Evolutionary conservation across 2,329 filamentous ascomycete species (phyloP).

Genomic region (Bipolaris sorokiniana): DNA sequence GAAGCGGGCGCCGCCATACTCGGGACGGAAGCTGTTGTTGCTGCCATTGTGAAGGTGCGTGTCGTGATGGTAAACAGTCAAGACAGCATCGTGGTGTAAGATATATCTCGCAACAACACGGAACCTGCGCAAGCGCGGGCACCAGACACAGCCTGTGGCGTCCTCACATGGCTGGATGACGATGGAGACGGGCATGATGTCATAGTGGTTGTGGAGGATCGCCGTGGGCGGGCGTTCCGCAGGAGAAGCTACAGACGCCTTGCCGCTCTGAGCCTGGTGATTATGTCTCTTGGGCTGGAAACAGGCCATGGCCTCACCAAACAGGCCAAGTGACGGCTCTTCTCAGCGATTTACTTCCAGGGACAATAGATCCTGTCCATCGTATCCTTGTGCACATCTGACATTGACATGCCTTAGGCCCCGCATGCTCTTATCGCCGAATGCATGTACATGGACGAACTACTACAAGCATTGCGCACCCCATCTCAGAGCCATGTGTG

Average conservation of each 20-base stretch:
- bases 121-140: not conserved
- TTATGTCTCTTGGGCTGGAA: slow-evolving; percentile 14
- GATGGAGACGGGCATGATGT: slow-evolving; percentile 39
- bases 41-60: slow-evolving; percentile 31
- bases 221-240: slow-evolving; percentile 16
- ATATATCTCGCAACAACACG: too few relatives aligned
- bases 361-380: not conserved
- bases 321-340: slow-evolving; percentile 3
- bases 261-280: slow-evolving; percentile 15
- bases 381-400: slow-evolving; percentile 12
- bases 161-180: slow-evolving; percentile 32
- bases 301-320: slow-evolving; percentile 6
- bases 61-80: not conserved
- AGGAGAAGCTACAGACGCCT: slow-evolving; percentile 5
- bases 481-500: not conserved
- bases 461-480: not conserved
- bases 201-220: slow-evolving; percentile 30
- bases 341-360: slow-evolving; percentile 1
- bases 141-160: slow-evolving; percentile 6
- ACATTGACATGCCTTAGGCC: not conserved
- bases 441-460: not conserved
- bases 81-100: not conserved
- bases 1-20: slow-evolving; percentile 27
- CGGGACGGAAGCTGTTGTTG: slow-evolving; percentile 32
- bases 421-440: not conserved